These are phyloP conservation scores for Dryadomyces quercivorus DNA, from an alignment of 2,329 filamentous ascomycete genomes.

Conservation along the genomic window DNA sequence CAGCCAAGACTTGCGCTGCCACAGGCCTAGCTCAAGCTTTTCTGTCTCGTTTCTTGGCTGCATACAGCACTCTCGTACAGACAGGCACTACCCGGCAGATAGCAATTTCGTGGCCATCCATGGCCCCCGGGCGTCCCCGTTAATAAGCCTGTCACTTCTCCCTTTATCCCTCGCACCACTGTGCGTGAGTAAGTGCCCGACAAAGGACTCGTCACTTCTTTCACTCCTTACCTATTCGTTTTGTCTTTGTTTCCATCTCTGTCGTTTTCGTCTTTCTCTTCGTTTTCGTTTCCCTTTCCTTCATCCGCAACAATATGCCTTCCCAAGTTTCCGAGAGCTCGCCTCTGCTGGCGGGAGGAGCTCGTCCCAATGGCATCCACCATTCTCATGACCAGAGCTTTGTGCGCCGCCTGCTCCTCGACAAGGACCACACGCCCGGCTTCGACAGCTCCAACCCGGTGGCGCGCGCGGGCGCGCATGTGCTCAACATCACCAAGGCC, in stretches of 20 bases:
- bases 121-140: no score
- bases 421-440: conserved; percentile 38
- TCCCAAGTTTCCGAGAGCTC: conserved; percentile 19
- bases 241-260: neutral
- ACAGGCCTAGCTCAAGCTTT: no score
- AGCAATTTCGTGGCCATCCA: no score
- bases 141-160: no score
- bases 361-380: neutral
- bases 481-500: conserved; percentile 44
- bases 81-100: no score
- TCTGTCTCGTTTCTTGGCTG: no score
- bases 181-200: no score
- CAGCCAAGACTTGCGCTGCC: no score
- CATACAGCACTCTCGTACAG: no score
- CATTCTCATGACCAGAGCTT: conserved; percentile 10
- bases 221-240: neutral
- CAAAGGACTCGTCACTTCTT: neutral
- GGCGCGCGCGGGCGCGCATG: conserved; percentile 32
- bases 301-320: neutral
- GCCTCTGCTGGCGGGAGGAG: conserved; percentile 22
- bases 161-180: no score
- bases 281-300: neutral
- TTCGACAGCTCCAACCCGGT: conserved; percentile 32
- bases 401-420: conserved; percentile 26
- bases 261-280: neutral